Base-by-base conservation (phyloP, 208 protist genomes). In the Trypanosomatidae sp. region DNA sequence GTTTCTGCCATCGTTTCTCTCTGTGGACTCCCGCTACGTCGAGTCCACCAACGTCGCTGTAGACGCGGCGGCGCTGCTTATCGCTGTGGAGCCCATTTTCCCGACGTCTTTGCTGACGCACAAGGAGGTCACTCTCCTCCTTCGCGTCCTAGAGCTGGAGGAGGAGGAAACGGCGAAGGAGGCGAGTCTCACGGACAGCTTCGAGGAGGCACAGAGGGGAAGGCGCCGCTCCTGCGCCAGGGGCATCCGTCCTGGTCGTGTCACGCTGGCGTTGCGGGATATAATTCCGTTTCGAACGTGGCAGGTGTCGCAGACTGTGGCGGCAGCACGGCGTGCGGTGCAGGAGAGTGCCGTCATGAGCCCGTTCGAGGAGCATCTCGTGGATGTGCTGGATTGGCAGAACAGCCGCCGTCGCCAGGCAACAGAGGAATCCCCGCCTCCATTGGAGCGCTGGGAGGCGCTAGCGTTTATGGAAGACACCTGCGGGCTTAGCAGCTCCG, bases 51-150 rank as follows among this genome's bases (percentile, higher is more conserved):
- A 68, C 44, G 50, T 43, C 0, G 68, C 44, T 22, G 50, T 79
- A n/a, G 71, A 79, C 69, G 65, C 47, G 25, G 59, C 43, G 8
- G 58, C 55, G 15, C 62, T 76, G 13, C 33, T 81, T n/a, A 60
- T n/a, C 17, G 53, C 64, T 7, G 60, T 87, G 55, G 76, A 79
- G 13, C 83, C 88, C 36, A 83, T 89, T 22, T 85, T 95, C 33
- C 83, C 91, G 1, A 43, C 66, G 0, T 76, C 66, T 1, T 58
- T 77, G 25, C 39, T 92, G 36, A 66, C 73, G n/a, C 82, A 87
- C 44, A 74, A 77, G 25, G 91, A 95, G 66, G 68, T 95, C 12
- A 17, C 17, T 2, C 79, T 93, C 10, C 73, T 93, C 9, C 75
- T 93, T 39, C 73, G 83, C 17, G 69, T 90, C 46, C 36, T 91